phyloP scores from a whole-genome alignment of 306 rosid species.

The Acacia melanoxylon region DNA sequence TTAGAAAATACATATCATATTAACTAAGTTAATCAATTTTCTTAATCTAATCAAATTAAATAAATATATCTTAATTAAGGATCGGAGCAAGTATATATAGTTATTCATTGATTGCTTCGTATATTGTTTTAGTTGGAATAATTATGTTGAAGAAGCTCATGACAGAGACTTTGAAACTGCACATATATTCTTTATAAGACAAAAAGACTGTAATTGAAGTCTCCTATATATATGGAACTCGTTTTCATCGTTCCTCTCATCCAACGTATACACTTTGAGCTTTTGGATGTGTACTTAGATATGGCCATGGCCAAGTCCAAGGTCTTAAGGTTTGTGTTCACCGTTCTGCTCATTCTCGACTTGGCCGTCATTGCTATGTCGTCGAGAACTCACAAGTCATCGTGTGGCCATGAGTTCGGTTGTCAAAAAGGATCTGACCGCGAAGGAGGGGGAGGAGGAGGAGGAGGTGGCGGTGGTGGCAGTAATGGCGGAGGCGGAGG shows the following conservation, averaged over 20 bases:
- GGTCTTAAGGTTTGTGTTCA: not conserved
- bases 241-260: not conserved
- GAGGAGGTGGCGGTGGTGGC: not conserved
- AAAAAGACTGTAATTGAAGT: not conserved
- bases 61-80: too few relatives aligned
- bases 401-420: not conserved
- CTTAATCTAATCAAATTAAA: too few relatives aligned
- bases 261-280: not conserved
- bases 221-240: not conserved
- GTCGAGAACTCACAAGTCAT: too few relatives aligned
- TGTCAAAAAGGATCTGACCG: not conserved
- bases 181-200: not conserved
- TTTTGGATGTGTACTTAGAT: not conserved
- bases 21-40: too few relatives aligned
- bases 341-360: not conserved
- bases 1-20: too few relatives aligned
- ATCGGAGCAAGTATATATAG: too few relatives aligned
- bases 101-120: not conserved
- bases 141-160: not conserved
- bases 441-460: not conserved
- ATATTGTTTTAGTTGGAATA: not conserved
- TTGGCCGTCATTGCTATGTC: not conserved
- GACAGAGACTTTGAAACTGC: not conserved
- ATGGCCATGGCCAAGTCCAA: not conserved
- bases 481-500: not conserved